Conservation (phyloP, 305 asterid species). For the Solanum aculeatissimum region DNA sequence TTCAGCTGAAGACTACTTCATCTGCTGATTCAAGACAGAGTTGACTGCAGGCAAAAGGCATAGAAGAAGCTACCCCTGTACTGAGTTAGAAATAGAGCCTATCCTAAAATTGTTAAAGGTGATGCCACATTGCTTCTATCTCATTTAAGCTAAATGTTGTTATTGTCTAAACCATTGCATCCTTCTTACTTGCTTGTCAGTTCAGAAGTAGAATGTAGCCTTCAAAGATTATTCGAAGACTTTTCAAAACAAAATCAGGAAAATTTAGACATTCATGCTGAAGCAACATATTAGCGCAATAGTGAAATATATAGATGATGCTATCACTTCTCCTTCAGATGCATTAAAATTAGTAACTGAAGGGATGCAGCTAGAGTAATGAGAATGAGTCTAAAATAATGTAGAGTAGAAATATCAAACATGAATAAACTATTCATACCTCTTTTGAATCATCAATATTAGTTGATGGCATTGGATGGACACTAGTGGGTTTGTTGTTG, state of each 20-base stretch:
- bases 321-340: not conserved
- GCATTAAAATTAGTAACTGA: not conserved
- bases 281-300: not conserved
- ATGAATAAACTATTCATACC: conserved; percentile 22
- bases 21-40: not conserved
- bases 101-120: not conserved
- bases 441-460: conserved; percentile 33
- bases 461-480: conserved; percentile 41
- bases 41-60: not conserved
- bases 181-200: not conserved
- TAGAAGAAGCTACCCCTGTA: not conserved
- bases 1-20: not conserved
- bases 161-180: not conserved
- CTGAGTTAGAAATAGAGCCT: not conserved
- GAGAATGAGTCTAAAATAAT: not conserved
- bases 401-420: not conserved
- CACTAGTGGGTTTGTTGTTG: conserved; percentile 25
- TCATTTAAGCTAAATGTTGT: not conserved
- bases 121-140: not conserved
- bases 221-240: not conserved
- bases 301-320: not conserved
- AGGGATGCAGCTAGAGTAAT: not conserved
- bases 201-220: not conserved
- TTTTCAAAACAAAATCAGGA: not conserved
- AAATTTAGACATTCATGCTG: not conserved